Conservation (phyloP, 768 basidiomycete species). For the Phanerochaete carnosa region DNA sequence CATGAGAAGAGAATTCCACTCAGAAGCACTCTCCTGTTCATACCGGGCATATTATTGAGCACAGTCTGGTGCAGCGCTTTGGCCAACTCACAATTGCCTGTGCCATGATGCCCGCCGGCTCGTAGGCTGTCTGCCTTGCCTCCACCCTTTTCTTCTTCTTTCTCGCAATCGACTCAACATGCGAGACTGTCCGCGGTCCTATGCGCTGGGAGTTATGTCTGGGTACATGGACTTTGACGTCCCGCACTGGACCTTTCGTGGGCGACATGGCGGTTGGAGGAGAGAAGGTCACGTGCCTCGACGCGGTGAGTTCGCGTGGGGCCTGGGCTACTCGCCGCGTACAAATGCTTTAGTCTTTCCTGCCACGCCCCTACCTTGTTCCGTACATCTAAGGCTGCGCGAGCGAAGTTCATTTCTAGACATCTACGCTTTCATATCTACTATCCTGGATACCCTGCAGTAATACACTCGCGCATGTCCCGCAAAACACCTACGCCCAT, state of each 20-base stretch:
- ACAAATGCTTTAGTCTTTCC: background rate
- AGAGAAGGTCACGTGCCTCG: background rate
- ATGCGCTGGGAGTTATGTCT: constrained; percentile 73
- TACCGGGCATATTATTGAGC: background rate
- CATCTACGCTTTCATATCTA: background rate
- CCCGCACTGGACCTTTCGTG: constrained; percentile 46
- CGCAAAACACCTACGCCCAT: constrained; percentile 12
- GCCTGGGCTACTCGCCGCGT: background rate
- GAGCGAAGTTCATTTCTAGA: background rate
- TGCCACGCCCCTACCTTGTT: background rate
- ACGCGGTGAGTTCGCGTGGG: background rate
- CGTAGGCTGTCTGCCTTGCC: constrained; percentile 59
- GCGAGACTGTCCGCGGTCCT: constrained; percentile 55
- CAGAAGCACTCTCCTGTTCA: constrained; percentile 69
- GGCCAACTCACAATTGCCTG: constrained; percentile 59
- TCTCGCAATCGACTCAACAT: constrained; percentile 56
- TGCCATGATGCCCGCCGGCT: constrained; percentile 44
- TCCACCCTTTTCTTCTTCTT: constrained; percentile 49
- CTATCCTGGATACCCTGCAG: background rate
- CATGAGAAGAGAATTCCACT: constrained; percentile 80
- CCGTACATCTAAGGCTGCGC: background rate
- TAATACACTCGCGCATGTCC: background rate
- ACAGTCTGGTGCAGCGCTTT: background rate
- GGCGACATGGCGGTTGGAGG: constrained; percentile 47
- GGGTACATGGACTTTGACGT: constrained; percentile 65